Percentiles rank a stretch among this genome's conserved stretches.
Evolutionary conservation across 805 yeast genomes (phyloP).

Genomic region (Candida silvatica): DNA sequence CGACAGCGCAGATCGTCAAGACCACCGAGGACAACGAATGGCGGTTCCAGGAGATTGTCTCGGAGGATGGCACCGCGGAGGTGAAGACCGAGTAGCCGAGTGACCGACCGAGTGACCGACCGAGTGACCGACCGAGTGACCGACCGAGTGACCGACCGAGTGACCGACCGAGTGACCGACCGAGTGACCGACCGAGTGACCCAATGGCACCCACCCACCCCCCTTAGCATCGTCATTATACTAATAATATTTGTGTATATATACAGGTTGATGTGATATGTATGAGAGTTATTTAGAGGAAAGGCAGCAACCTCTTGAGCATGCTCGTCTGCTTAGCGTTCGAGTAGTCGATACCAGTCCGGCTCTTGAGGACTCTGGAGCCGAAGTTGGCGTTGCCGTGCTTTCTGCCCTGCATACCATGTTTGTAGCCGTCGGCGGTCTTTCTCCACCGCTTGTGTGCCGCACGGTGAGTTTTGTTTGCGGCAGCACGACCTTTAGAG

Average conservation of each 20-base stretch:
- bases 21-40: conserved; percentile 38
- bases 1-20: conserved; percentile 54
- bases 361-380: conserved; percentile 44
- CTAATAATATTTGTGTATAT: neutral
- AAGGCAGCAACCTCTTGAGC: conserved; percentile 47
- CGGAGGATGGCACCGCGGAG: conserved; percentile 30
- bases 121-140: no score
- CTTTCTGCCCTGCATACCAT: conserved; percentile 77
- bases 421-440: conserved; percentile 57
- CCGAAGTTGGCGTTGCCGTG: conserved; percentile 94
- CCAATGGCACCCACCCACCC: no score
- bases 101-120: no score
- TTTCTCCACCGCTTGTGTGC: conserved; percentile 82
- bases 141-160: no score
- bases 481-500: conserved; percentile 29
- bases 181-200: no score
- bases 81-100: conserved; percentile 23
- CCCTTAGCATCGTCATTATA: neutral
- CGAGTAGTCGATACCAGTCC: conserved; percentile 53
- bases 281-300: conserved; percentile 13
- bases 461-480: conserved; percentile 62
- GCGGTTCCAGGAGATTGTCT: conserved; percentile 30
- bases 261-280: neutral
- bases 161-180: no score
- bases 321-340: conserved; percentile 49